phyloP scores from a whole-genome alignment of 164 flowering plant genomes.

The Macadamia tetraphylla region DNA sequence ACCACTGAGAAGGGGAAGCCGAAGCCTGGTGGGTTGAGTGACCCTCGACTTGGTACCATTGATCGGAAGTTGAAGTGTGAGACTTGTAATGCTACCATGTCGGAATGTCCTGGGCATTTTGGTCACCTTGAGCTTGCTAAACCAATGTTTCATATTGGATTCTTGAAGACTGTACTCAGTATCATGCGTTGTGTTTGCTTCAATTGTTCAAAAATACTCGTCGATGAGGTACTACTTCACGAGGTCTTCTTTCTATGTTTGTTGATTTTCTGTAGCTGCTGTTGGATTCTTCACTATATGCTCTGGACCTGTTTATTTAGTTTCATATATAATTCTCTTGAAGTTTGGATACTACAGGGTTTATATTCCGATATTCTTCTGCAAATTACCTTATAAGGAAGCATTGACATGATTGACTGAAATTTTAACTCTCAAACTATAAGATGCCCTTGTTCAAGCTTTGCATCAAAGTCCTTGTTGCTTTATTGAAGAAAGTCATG shows the following conservation, averaged over 20 bases:
- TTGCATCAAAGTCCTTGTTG: too few species aligned
- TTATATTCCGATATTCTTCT: neutral
- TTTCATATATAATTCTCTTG: neutral
- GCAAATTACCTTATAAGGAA: too few species aligned
- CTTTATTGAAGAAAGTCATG: too few species aligned
- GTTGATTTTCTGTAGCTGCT: neutral
- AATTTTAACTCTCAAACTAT: too few species aligned
- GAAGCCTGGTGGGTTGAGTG: constrained; percentile 78
- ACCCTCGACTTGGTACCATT: constrained; percentile 85
- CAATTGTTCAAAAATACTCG: constrained; percentile 92
- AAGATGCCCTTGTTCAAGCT: too few species aligned
- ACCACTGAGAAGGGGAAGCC: constrained; percentile 97
- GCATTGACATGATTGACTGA: too few species aligned
- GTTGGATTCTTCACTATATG: neutral
- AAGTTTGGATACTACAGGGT: neutral
- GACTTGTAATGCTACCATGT: constrained; percentile 96
- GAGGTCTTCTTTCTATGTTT: neutral
- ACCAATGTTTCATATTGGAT: constrained; percentile 97
- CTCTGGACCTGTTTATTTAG: neutral
- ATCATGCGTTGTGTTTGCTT: constrained; percentile 94
- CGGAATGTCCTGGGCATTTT: constrained; percentile 98
- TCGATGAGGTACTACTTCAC: constrained; percentile 60
- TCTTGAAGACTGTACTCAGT: constrained; percentile 80
- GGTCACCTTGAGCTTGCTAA: constrained; percentile 98
- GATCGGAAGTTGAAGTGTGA: constrained; percentile 96